Base-by-base conservation (phyloP, 1,284 basidiomycete genomes). In the Naganishia liquefaciens region DNA sequence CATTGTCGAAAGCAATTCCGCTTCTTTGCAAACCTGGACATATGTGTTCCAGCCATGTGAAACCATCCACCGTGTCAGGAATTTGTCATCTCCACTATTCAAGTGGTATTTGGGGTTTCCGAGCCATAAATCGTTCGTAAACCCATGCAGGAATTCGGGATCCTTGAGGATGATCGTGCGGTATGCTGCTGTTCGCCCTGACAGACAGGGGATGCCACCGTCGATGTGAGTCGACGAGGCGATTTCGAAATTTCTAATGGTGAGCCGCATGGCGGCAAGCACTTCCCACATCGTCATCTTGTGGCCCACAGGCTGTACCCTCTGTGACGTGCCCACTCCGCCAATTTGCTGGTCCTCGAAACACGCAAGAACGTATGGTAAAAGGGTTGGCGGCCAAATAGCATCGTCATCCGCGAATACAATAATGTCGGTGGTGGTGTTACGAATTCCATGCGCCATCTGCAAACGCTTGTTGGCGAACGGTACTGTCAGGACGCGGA, bases 351-450 rank as follows among this genome's bases (percentile, higher is more conserved):
- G 91, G 79, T 94, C 92, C 79, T 94, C 92, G 73, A 94, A 94
- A 76, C 90, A 93, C 3, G 91, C 91, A 51, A 95, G 85, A 61
- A 89, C 85, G 76, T 87, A 90, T 0, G 90, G 89, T 10, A 94
- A 81, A 67, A 94, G 84, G 2, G 88, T 91, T 0, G 90, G 86
- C 0, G 92, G 92, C 92, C 92, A 95, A 73, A 95, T 92, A 53
- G 92, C 91, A 76, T 94, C 91, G 75, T 95, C 92, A 75, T 94
- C 92, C 4, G 91, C 91, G 72, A 94, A 94, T n/a, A 94, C 87
- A 76, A 94, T 92, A 77, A 95, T 93, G 75, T 94, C 92, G 2
- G 92, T 93, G 0, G 87, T 88, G 28, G 87, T 88, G 76, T 91
- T 87, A 76, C 88, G 88, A 77, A 94, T 93, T 17, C 91, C 91